Evolutionary conservation across 306 rosid genomes (phyloP).

Genomic region (Lagenaria siceraria): DNA sequence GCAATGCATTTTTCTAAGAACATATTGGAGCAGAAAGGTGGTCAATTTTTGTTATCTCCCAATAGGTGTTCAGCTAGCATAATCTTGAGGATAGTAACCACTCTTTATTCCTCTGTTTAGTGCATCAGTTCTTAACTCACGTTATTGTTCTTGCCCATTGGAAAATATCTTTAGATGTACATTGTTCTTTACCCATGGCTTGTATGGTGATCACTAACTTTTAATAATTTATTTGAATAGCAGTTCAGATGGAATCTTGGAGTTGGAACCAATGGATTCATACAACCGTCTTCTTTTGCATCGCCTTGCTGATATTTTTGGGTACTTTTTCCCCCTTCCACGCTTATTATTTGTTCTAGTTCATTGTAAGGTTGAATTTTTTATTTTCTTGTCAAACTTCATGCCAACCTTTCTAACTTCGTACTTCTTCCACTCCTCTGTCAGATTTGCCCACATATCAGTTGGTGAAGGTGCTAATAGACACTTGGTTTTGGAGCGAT

Average conservation of each 20-base stretch:
- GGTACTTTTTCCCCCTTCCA: constrained; percentile 29
- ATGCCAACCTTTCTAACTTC: background rate
- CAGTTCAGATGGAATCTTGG: constrained; percentile 73
- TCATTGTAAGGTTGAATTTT: background rate
- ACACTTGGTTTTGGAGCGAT: constrained; percentile 75
- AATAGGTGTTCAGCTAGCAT: background rate
- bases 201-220: background rate
- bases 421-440: constrained; percentile 12
- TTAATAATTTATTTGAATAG: constrained; percentile 2
- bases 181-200: background rate
- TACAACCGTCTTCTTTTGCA: constrained; percentile 95
- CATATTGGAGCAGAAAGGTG: background rate
- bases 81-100: background rate
- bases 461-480: constrained; percentile 96
- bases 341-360: background rate
- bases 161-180: background rate
- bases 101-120: background rate
- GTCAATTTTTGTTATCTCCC: background rate
- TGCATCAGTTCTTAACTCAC: background rate
- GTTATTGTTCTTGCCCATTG: background rate
- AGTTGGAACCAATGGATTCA: constrained; percentile 89
- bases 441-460: constrained; percentile 83
- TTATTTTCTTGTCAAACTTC: background rate
- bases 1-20: background rate
- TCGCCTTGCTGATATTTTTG: constrained; percentile 97